Conservation (phyloP, 495 filamentous ascomycete genomes). For the Lepraria neglecta region DNA sequence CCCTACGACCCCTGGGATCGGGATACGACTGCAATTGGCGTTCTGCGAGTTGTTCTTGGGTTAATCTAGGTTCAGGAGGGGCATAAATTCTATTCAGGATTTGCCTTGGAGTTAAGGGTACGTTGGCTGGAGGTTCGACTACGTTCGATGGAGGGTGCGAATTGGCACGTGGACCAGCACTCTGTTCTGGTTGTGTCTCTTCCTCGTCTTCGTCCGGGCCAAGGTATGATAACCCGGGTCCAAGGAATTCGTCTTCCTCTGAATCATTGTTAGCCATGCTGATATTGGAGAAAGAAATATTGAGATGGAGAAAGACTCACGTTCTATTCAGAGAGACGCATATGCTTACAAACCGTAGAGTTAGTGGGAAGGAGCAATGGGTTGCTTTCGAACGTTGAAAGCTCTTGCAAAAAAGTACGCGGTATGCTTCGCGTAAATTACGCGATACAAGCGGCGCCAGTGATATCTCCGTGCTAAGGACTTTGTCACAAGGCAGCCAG, state of each 20-base stretch:
- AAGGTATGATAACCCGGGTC: not conserved
- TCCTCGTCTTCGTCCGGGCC: not conserved
- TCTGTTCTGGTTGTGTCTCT: too few relatives aligned
- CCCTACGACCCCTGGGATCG: too few relatives aligned
- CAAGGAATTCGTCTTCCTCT: not conserved
- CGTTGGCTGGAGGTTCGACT: too few relatives aligned
- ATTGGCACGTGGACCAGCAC: too few relatives aligned
- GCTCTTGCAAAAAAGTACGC: not conserved
- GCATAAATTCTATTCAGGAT: too few relatives aligned
- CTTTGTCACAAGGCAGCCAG: not conserved
- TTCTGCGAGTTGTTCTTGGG: too few relatives aligned
- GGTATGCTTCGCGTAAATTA: not conserved
- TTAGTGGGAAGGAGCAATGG: not conserved
- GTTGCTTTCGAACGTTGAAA: not conserved
- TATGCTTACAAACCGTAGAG: not conserved
- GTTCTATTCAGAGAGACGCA: not conserved
- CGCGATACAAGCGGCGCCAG: not conserved
- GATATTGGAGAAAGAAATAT: not conserved
- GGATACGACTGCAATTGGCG: too few relatives aligned
- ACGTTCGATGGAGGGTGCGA: too few relatives aligned
- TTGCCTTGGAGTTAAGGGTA: too few relatives aligned
- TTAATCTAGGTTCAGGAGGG: too few relatives aligned
- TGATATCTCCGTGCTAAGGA: not conserved
- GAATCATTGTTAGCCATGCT: conserved; percentile 1
- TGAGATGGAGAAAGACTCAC: not conserved